A percentile compares a stretch with the other conserved stretches of the same genome.
Evolutionary conservation across 2,329 filamentous ascomycete species (phyloP).

Genomic region (Phialophora expanda): DNA sequence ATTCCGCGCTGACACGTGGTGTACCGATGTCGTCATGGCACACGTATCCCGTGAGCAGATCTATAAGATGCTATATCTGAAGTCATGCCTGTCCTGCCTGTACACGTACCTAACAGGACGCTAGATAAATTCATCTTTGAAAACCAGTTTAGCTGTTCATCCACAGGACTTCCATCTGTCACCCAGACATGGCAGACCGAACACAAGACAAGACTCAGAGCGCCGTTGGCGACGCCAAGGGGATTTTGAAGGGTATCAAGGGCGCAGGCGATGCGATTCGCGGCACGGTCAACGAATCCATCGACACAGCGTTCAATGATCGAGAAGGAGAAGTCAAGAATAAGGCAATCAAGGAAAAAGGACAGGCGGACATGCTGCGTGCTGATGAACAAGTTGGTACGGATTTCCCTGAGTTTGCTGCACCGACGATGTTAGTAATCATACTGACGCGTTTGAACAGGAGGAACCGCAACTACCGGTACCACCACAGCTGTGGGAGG

Average conservation of each 20-base stretch:
- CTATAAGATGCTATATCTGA: background rate
- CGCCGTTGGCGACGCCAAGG: slow-evolving; percentile 27
- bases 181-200: slow-evolving; percentile 26
- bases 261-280: slow-evolving; percentile 33
- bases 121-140: background rate
- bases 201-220: slow-evolving; percentile 26
- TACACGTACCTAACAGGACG: background rate
- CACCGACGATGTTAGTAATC: background rate
- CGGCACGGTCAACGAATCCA: slow-evolving; percentile 31
- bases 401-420: background rate
- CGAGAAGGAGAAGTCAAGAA: slow-evolving; percentile 28
- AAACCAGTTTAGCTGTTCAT: background rate
- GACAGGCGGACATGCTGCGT: slow-evolving; percentile 22
- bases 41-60: background rate
- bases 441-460: slow-evolving; percentile 12
- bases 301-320: slow-evolving; percentile 33
- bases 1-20: background rate
- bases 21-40: background rate
- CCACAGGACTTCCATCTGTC: background rate
- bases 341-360: slow-evolving; percentile 30
- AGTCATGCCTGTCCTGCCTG: background rate
- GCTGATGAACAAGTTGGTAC: slow-evolving; percentile 27
- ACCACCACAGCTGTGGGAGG: slow-evolving; percentile 16
- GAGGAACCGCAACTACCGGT: slow-evolving; percentile 11
- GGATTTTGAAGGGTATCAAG: slow-evolving; percentile 31